phyloP scores from a whole-genome alignment of 2,329 filamentous ascomycete species.

The Ascocoryne sarcoides region DNA sequence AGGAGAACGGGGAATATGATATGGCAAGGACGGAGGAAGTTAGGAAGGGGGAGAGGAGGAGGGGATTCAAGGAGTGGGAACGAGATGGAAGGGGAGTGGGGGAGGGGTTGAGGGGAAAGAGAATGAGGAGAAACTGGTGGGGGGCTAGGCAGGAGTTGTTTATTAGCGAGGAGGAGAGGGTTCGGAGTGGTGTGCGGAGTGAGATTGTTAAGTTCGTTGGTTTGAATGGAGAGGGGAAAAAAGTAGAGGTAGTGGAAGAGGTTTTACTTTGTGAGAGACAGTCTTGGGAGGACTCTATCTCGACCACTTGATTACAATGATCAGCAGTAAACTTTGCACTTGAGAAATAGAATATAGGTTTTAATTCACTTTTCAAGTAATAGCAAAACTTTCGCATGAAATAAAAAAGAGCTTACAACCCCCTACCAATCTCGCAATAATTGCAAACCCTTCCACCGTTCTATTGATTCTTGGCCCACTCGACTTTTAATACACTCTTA shows the following conservation, averaged over 20 bases:
- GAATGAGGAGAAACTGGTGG: slow-evolving; percentile 25
- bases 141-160: slow-evolving; percentile 17
- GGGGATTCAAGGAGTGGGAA: slow-evolving; percentile 23
- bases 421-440: no score
- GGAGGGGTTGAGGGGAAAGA: slow-evolving; percentile 24
- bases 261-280: slow-evolving; percentile 9
- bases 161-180: slow-evolving; percentile 15
- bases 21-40: slow-evolving; percentile 10
- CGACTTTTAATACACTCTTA: no score
- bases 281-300: slow-evolving; percentile 23
- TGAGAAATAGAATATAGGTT: no score
- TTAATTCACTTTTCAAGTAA: no score
- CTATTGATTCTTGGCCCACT: no score
- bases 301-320: no score
- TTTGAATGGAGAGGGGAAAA: not conserved
- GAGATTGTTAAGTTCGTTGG: slow-evolving; percentile 4
- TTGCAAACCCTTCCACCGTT: no score
- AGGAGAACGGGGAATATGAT: slow-evolving; percentile 29
- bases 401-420: no score
- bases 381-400: no score
- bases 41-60: slow-evolving; percentile 18
- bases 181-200: slow-evolving; percentile 13
- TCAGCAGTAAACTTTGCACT: no score
- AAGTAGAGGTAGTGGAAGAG: slow-evolving; percentile 11
- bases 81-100: slow-evolving; percentile 23